Base-by-base conservation (phyloP, 768 basidiomycete genomes). In the Podaxis rugospora region DNA sequence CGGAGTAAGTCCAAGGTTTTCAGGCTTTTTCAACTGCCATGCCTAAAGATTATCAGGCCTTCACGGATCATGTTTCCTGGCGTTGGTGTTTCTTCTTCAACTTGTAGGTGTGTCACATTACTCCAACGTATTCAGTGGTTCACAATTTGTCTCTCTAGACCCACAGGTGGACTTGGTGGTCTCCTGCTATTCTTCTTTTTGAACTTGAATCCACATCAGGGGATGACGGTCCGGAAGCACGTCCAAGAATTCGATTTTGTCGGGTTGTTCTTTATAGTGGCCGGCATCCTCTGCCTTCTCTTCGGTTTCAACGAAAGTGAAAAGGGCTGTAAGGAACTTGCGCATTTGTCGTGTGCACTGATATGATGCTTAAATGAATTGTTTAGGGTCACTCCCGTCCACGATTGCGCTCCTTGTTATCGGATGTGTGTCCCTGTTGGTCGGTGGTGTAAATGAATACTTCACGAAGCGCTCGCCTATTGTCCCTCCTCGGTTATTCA, bases 51-150 rank as follows among this genome's bases (percentile, higher is more conserved):
- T 58, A 58, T 47, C 63, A 88, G 88, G 85, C 73, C 11, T 83
- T 93, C 61, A 83, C 90, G 0, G 84, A 92, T 67, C 86, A 89
- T 67, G 85, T 86, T 16, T 78, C 85, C 1, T 93, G 92, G 92
- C 74, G 92, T 74, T 93, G 92, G 92, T 89, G 88, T 69, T 91
- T 91, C 72, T 89, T 84, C 68, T 86, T 91, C 65, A 90, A 90
- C 65, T 66, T 91, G 88, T 87, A 68, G 59, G 49, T 2, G 83
- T 63, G n/a, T 27, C 39, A 10, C 0, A 39, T 3, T 1, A 35
- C 35, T 25, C 16, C 1, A 42, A 14, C 23, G 5, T 18, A 9
- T n/a, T 32, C 46, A 25, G 32, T 57, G n/a, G 18, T 25, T 50
- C 27, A 37, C 4, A 28, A 28, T 50, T 14, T 16, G 47, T 36